phyloP scores from a whole-genome alignment of 306 rosid genomes.

The Albizia julibrissin region DNA sequence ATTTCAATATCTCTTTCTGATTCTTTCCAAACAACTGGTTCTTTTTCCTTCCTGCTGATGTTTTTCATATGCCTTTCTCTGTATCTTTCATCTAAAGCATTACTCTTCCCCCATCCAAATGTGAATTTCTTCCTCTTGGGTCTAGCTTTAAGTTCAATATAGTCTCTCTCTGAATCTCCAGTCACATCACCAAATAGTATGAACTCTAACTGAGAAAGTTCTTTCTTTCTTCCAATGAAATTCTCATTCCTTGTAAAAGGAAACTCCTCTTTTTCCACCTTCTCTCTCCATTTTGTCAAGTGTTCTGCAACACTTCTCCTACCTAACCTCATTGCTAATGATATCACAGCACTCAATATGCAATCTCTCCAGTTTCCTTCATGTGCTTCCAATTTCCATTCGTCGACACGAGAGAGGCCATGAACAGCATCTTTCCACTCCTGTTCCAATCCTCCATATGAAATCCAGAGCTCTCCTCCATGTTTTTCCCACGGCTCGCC shows the following conservation, averaged over 20 bases:
- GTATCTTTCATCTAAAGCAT: constrained; percentile 60
- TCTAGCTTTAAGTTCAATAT: constrained; percentile 79
- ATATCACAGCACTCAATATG: constrained; percentile 63
- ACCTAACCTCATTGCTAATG: constrained; percentile 70
- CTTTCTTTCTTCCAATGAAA: constrained; percentile 82
- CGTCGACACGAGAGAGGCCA: constrained; percentile 75
- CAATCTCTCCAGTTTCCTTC: constrained; percentile 94
- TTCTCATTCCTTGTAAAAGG: constrained; percentile 70
- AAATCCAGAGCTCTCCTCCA: constrained; percentile 84
- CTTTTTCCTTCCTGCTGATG: constrained; percentile 65
- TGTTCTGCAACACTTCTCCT: constrained; percentile 79
- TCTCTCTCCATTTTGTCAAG: constrained; percentile 76
- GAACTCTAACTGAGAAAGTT: constrained; percentile 77
- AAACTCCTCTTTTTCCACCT: constrained; percentile 79
- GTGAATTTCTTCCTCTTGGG: constrained; percentile 65
- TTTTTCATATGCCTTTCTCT: constrained; percentile 44
- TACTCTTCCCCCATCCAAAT: constrained; percentile 67
- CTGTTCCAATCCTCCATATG: constrained; percentile 77
- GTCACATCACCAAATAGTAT: constrained; percentile 76
- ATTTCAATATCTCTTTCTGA: constrained; percentile 83
- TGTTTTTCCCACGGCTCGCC: constrained; percentile 87
- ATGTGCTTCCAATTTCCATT: constrained; percentile 83
- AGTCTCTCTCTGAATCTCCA: constrained; percentile 78
- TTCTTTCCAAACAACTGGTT: constrained; percentile 85
- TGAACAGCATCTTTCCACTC: constrained; percentile 86